phyloP scores from a whole-genome alignment of 1,284 basidiomycete species.

The Cryptococcus sp. region DNA sequence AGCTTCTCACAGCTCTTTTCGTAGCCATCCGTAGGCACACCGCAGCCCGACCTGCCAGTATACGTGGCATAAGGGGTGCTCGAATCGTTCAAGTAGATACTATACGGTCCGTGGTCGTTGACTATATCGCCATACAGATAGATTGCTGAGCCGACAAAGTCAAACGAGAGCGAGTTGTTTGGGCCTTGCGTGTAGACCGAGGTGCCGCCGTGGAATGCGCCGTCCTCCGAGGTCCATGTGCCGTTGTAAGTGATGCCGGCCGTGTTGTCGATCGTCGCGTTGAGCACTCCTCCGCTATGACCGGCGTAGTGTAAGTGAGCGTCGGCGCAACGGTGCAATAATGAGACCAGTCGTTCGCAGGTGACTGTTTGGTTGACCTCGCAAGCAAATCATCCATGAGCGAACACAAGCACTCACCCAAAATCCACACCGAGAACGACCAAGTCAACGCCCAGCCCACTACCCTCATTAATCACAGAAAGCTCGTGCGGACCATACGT shows the following conservation, averaged over 20 bases:
- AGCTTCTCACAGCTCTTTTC: slow-evolving; percentile 54
- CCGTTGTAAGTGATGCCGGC: slow-evolving; percentile 42
- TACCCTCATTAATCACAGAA: slow-evolving; percentile 36
- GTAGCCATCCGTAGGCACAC: slow-evolving; percentile 26
- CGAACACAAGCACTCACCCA: slow-evolving; percentile 31
- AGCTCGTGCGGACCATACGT: slow-evolving; percentile 30
- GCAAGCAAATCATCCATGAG: not conserved
- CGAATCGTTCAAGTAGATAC: slow-evolving; percentile 45
- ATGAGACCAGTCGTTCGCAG: slow-evolving; percentile 13
- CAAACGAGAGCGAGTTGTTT: slow-evolving; percentile 37
- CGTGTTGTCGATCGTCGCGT: slow-evolving; percentile 47
- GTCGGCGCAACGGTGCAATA: too few species aligned
- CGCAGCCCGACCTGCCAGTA: slow-evolving; percentile 48
- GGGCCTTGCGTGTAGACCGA: slow-evolving; percentile 44
- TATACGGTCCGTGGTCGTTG: slow-evolving; percentile 53
- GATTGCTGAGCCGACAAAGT: slow-evolving; percentile 49
- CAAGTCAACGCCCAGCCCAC: slow-evolving; percentile 42
- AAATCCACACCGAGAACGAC: slow-evolving; percentile 36
- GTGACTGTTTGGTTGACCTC: slow-evolving; percentile 22
- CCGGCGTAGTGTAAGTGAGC: too few species aligned
- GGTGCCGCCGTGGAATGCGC: slow-evolving; percentile 43
- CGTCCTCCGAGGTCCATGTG: slow-evolving; percentile 48
- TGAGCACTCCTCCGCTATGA: too few species aligned
- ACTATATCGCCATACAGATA: slow-evolving; percentile 55
- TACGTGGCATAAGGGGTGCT: slow-evolving; percentile 27